Conservation (phyloP, 2,329 filamentous ascomycete species). For the Emmonsiellopsis sp. region DNA sequence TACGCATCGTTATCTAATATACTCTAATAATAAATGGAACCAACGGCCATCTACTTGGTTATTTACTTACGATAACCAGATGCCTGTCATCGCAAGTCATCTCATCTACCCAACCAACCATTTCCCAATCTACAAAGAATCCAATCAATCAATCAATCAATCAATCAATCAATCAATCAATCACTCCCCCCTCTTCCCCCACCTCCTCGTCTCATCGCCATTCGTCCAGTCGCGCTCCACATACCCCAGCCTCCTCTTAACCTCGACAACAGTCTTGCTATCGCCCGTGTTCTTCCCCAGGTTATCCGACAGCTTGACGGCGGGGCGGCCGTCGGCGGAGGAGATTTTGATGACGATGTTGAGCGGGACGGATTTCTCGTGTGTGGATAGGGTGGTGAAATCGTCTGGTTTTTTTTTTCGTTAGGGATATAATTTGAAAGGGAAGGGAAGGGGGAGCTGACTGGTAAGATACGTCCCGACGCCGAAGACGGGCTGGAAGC, state of each 20-base stretch:
- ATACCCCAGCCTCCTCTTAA: conserved; percentile 81
- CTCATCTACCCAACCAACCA: neutral
- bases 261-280: conserved; percentile 62
- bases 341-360: conserved; percentile 98
- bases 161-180: neutral
- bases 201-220: conserved; percentile 74
- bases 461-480: conserved; percentile 92
- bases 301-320: conserved; percentile 91
- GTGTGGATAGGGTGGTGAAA: conserved; percentile 61
- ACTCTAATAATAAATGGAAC: too few species aligned
- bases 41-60: too few species aligned
- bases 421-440: neutral
- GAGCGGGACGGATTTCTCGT: conserved; percentile 76
- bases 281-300: conserved; percentile 91
- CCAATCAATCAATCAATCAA: too few species aligned
- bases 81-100: too few species aligned
- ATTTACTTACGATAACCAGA: too few species aligned
- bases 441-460: conserved; percentile 22
- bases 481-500: conserved; percentile 81
- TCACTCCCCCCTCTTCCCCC: conserved; percentile 43
- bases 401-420: conserved; percentile 49
- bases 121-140: conserved; percentile 12
- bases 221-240: conserved; percentile 73
- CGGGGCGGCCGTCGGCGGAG: conserved; percentile 67
- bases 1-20: too few species aligned